phyloP scores from a whole-genome alignment of 1,139 yeast genomes.

The Suhomyces maxii region DNA sequence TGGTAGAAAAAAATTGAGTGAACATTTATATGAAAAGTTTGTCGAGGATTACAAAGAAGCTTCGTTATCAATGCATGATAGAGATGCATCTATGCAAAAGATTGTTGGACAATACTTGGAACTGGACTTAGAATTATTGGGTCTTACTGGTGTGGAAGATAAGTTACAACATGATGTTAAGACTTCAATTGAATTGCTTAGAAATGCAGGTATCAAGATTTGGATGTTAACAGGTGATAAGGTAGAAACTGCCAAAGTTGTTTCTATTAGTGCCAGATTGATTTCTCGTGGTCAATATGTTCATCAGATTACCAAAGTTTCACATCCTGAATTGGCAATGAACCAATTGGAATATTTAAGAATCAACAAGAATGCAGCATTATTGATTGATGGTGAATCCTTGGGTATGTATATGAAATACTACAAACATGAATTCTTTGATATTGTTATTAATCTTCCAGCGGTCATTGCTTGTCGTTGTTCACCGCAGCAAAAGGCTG shows the following conservation, averaged over 20 bases:
- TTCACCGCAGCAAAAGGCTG: conserved; percentile 98
- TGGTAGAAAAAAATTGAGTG: conserved; percentile 70
- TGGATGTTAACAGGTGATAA: conserved; percentile 99
- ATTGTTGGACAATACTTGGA: conserved; percentile 73
- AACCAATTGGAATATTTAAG: conserved; percentile 70
- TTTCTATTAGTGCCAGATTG: conserved; percentile 88
- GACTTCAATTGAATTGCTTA: conserved; percentile 82
- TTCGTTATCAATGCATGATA: conserved; percentile 70
- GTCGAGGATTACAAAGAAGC: conserved; percentile 67
- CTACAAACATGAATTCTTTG: conserved; percentile 70
- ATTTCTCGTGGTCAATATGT: conserved; percentile 93
- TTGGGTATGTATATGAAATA: conserved; percentile 65
- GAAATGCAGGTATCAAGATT: conserved; percentile 95
- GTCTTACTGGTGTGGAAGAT: conserved; percentile 97
- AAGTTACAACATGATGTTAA: conserved; percentile 89
- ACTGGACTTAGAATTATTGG: conserved; percentile 79
- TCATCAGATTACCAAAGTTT: conserved; percentile 74
- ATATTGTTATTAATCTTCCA: conserved; percentile 73
- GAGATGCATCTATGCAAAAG: conserved; percentile 72
- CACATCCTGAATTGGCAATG: conserved; percentile 63
- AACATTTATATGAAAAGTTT: conserved; percentile 60
- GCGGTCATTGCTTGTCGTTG: conserved; percentile 98
- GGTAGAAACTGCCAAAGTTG: conserved; percentile 97
- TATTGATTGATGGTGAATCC: conserved; percentile 93
- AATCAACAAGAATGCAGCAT: conserved; percentile 68